Conservation (phyloP, 129 eudicot species). For the Lactuca saligna region DNA sequence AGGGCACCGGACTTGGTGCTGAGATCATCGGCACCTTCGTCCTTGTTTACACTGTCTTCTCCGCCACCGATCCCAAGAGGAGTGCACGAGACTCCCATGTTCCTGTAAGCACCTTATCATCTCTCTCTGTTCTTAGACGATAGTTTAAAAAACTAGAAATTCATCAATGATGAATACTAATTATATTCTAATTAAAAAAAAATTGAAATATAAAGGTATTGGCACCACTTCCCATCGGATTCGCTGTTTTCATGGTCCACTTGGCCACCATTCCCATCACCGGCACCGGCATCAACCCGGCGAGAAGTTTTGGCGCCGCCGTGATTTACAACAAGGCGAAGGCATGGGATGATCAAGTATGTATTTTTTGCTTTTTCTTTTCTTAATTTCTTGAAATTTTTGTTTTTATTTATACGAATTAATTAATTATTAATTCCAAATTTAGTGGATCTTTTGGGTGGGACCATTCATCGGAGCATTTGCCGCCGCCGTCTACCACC, state of each 20-base stretch:
- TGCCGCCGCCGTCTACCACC: slow-evolving; percentile 77
- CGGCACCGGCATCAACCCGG: slow-evolving; percentile 65
- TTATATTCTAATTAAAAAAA: not conserved
- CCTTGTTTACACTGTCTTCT: slow-evolving; percentile 82
- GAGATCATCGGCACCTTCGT: slow-evolving; percentile 90
- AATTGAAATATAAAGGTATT: slow-evolving; percentile 34
- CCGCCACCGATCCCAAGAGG: slow-evolving; percentile 92
- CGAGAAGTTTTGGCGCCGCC: slow-evolving; percentile 66
- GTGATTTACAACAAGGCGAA: slow-evolving; percentile 47
- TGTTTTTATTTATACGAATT: not conserved
- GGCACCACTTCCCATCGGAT: slow-evolving; percentile 72
- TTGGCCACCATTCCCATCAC: slow-evolving; percentile 66
- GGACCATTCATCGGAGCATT: slow-evolving; percentile 81
- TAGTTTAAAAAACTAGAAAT: too few relatives aligned
- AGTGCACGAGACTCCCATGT: slow-evolving; percentile 95
- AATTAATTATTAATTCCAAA: not conserved
- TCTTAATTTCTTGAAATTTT: not conserved
- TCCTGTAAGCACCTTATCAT: slow-evolving; percentile 50
- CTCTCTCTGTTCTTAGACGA: not conserved
- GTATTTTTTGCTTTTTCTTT: not conserved
- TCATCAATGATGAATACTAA: not conserved
- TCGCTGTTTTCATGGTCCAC: slow-evolving; percentile 69
- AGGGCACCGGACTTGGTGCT: slow-evolving; percentile 77
- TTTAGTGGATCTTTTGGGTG: slow-evolving; percentile 81
- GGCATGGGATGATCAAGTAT: slow-evolving; percentile 65